Base-by-base conservation (phyloP, 345 rosid species). In the Syzygium oleosum region DNA sequence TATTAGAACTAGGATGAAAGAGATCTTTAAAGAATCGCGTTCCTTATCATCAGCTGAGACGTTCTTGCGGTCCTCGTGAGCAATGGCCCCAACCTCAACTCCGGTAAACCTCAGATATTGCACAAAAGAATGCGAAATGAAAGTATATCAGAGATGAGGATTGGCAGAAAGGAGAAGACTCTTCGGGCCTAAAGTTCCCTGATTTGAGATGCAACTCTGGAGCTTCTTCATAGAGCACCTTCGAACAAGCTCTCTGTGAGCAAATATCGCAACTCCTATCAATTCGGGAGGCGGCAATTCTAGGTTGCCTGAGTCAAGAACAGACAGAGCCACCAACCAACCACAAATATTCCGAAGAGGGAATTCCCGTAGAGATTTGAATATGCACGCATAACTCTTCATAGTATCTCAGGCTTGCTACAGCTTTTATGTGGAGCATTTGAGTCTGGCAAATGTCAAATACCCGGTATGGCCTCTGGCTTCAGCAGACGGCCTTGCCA, bases 381-480 rank as follows among this genome's bases (percentile, higher is more conserved):
- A 19, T 19, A 19, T 54, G 6, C 58, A 54, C 23, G 58, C 23
- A 15, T 54, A 54, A 54, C 58, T 54, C 63, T 23, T 58, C 63
- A 4, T 58, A 58, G 63, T 25, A 23, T 58, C 63, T 58, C 13
- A 14, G 27, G 5, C 63, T 9, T 10, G 29, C 63, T 58, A 23
- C 5, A 58, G 63, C n/a, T 58, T 58, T 92, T 90, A 94, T 12
- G 84, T 84, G 41, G 89, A 84, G 87, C 98, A 96, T 78, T 91
- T 91, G 49, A 95, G 96, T 91, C 99, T 94, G 54, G 98, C 97
- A 63, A 97, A 96, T 84, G 98, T 96, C 91, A 96, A 90, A 88
- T 95, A 96, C 38, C 99, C 99, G 5, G 99, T 97, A 90, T 97
- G 98, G 84, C 99, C 98, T 93, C 95, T 93, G n/a, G 98, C 90